These are phyloP conservation scores for Porcisia hertigi DNA, from an alignment of 208 protist species.

Conservation along the genomic window DNA sequence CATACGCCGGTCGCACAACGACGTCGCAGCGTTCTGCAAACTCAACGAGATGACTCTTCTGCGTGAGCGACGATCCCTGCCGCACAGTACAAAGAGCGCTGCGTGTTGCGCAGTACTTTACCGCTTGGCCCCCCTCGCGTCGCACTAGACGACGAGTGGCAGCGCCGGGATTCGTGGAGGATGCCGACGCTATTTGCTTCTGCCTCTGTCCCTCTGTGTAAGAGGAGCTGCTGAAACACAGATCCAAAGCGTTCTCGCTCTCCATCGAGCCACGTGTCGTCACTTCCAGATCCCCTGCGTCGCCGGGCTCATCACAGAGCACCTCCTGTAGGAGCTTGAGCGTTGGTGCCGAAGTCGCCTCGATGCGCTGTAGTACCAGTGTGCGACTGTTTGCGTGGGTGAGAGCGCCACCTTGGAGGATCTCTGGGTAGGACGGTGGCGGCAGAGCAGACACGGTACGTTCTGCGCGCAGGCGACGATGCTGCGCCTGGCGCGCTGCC, in stretches of 20 bases:
- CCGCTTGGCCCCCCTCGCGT: slow-evolving; percentile 62
- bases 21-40: slow-evolving; percentile 70
- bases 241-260: neutral
- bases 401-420: slow-evolving; percentile 38
- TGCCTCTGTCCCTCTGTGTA: neutral
- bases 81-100: slow-evolving; percentile 48
- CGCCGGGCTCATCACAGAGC: slow-evolving; percentile 9
- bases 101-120: slow-evolving; percentile 41
- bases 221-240: neutral
- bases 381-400: slow-evolving; percentile 33
- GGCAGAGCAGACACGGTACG: slow-evolving; percentile 1
- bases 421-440: slow-evolving; percentile 28
- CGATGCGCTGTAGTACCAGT: slow-evolving; percentile 35
- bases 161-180: slow-evolving; percentile 5
- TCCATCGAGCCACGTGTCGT: neutral
- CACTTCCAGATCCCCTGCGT: neutral
- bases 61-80: slow-evolving; percentile 26
- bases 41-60: slow-evolving; percentile 55
- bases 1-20: slow-evolving; percentile 43
- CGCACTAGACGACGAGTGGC: slow-evolving; percentile 40
- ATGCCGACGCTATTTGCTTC: neutral
- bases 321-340: slow-evolving; percentile 46
- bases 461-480: neutral
- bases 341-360: slow-evolving; percentile 31
- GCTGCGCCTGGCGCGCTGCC: neutral